A percentile compares a stretch with the other conserved stretches of the same genome.
Conservation (phyloP, 2,329 filamentous ascomycete species). For the Sodiomyces alkalinus region DNA sequence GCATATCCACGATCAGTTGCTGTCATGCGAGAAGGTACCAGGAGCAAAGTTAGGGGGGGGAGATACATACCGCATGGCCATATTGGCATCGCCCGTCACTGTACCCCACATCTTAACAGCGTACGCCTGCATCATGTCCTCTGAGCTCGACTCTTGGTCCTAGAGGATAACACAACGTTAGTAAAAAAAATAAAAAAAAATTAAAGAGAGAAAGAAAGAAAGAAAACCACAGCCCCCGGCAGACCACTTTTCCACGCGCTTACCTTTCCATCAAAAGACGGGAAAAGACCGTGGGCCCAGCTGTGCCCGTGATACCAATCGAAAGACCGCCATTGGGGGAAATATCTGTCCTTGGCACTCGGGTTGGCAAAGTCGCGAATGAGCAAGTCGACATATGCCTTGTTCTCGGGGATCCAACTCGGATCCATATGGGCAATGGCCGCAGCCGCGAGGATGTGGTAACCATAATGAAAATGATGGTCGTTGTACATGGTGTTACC, state of each 20-base stretch:
- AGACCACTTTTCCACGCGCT: too few species aligned
- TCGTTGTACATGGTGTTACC: slow-evolving; percentile 80
- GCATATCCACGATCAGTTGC: background rate
- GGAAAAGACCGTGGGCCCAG: slow-evolving; percentile 72
- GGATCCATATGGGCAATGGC: slow-evolving; percentile 69
- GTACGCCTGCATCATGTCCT: slow-evolving; percentile 79
- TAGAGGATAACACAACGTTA: too few species aligned
- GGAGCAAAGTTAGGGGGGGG: too few species aligned
- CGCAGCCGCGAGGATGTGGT: slow-evolving; percentile 77
- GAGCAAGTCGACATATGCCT: slow-evolving; percentile 67
- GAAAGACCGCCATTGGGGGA: slow-evolving; percentile 70
- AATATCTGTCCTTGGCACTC: slow-evolving; percentile 51
- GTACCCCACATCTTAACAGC: slow-evolving; percentile 90
- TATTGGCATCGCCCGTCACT: slow-evolving; percentile 56
- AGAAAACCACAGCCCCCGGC: too few species aligned
- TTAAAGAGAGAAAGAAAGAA: background rate
- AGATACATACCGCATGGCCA: slow-evolving; percentile 62
- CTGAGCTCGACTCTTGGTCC: slow-evolving; percentile 75
- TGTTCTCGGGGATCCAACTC: slow-evolving; percentile 57
- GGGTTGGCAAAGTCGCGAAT: slow-evolving; percentile 76
- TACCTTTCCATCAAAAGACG: slow-evolving; percentile 56
- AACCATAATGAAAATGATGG: slow-evolving; percentile 67
- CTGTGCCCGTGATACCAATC: slow-evolving; percentile 94
- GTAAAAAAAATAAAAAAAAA: too few species aligned
- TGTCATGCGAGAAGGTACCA: slow-evolving; percentile 1